A percentile compares a stretch with the other conserved stretches of the same genome.
Evolutionary conservation across 768 basidiomycete genomes (phyloP).

Genomic region (Nidula microcarpa): DNA sequence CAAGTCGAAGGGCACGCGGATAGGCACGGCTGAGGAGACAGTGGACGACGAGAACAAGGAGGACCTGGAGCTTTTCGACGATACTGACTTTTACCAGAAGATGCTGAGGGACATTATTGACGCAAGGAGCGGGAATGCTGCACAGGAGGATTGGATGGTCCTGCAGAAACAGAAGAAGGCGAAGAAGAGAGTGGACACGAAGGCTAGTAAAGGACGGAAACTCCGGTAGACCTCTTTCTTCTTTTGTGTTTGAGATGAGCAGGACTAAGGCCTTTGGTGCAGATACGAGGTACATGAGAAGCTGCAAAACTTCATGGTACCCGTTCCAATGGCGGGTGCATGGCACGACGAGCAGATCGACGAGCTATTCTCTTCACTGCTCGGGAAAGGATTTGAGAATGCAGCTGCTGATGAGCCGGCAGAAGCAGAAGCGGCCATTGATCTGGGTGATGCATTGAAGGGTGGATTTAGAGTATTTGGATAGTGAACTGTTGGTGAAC

Average conservation of each 20-base stretch:
- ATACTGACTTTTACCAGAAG: slow-evolving; percentile 92
- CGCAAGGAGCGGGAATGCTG: slow-evolving; percentile 39
- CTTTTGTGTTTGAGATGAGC: neutral
- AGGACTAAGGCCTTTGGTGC: slow-evolving; percentile 5
- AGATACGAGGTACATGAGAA: slow-evolving; percentile 96
- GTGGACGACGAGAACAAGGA: slow-evolving; percentile 27
- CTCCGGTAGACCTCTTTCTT: slow-evolving; percentile 54
- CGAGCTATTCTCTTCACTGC: slow-evolving; percentile 84
- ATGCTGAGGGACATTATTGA: slow-evolving; percentile 91
- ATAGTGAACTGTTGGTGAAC: slow-evolving; percentile 20
- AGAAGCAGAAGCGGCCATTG: slow-evolving; percentile 18
- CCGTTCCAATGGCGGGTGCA: slow-evolving; percentile 58
- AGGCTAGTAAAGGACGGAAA: slow-evolving; percentile 93
- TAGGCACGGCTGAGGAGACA: slow-evolving; percentile 30
- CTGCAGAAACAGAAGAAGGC: slow-evolving; percentile 67
- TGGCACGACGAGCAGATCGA: slow-evolving; percentile 99
- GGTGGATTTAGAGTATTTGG: slow-evolving; percentile 61
- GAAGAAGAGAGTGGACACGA: slow-evolving; percentile 91
- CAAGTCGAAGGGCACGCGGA: slow-evolving; percentile 43
- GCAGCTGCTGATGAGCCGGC: slow-evolving; percentile 20
- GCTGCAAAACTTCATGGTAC: slow-evolving; percentile 95
- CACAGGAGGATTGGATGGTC: slow-evolving; percentile 59
- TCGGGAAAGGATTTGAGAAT: slow-evolving; percentile 69
- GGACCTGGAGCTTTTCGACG: slow-evolving; percentile 68
- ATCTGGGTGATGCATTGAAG: slow-evolving; percentile 27